Evolutionary conservation across 345 rosid species (phyloP).

Genomic region (Geranium brycei): DNA sequence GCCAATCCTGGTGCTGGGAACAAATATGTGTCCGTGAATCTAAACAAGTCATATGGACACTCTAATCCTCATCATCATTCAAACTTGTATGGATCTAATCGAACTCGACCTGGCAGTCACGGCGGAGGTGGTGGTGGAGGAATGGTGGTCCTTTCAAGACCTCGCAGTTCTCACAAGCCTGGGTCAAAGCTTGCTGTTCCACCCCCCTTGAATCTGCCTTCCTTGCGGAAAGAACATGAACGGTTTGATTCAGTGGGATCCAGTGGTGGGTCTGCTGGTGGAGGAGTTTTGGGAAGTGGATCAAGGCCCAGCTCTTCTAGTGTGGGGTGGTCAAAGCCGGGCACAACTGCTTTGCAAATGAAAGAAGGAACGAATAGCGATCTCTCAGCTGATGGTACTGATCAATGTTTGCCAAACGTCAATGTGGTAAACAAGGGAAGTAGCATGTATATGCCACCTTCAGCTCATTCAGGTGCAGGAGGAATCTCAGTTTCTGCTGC

Average conservation of each 20-base stretch:
- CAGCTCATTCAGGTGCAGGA: constrained; percentile 27
- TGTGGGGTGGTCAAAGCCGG: constrained; percentile 88
- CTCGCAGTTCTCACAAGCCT: constrained; percentile 85
- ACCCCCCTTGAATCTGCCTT: constrained; percentile 97
- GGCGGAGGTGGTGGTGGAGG: constrained; percentile 55
- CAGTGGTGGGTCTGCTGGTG: constrained; percentile 46
- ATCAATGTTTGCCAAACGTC: constrained; percentile 21
- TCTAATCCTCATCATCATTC: constrained; percentile 25
- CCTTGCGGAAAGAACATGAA: constrained; percentile 83
- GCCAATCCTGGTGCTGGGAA: constrained; percentile 79
- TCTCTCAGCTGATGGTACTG: constrained; percentile 19
- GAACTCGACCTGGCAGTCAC: constrained; percentile 29
- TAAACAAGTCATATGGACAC: constrained; percentile 87
- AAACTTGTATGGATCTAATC: constrained; percentile 32
- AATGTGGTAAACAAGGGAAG: constrained; percentile 36
- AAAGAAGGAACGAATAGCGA: constrained; percentile 29
- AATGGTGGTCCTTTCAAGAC: constrained; percentile 87
- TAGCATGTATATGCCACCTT: constrained; percentile 37
- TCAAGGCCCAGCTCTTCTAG: constrained; percentile 69
- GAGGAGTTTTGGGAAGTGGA: constrained; percentile 60
- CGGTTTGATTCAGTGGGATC: constrained; percentile 60
- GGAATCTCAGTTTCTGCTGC: constrained; percentile 23
- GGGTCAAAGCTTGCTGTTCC: constrained; percentile 94
- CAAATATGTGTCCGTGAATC: constrained; percentile 74
- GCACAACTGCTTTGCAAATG: constrained; percentile 37